Base-by-base conservation (phyloP, 805 yeast species). In the Starmerella vaccinii region DNA sequence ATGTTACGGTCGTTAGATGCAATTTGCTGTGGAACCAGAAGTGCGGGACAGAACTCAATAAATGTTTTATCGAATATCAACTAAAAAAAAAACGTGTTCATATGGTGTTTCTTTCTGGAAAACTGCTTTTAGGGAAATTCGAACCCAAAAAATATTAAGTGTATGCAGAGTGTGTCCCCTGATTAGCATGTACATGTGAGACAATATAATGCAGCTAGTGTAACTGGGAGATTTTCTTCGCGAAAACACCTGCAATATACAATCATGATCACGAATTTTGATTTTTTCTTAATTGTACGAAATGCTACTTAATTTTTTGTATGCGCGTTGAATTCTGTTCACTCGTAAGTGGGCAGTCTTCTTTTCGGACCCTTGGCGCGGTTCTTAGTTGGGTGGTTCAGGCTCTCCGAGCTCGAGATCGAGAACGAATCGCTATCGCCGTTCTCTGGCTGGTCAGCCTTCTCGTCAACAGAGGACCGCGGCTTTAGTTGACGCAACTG, bases 361-460 rank as follows among this genome's bases (percentile, higher is more conserved):
- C 60, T 51, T 13, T 27, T 41, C 16, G 60, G 60, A 7, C 60
- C 60, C 46, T 49, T 51, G 2, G 59, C 48, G 6, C 60, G 54
- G 37, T 46, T 5, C 46, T 56, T 56, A 4, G 51, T 56, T 2
- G 54, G 54, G 19, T 57, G 60, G 33, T 46, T 43, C 21, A 57
- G 47, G 26, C 60, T 57, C 35, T 50, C 55, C 2, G 24, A 7
- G 19, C 50, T 37, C 40, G 51, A 50, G 23, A 37, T n/a, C n/a
- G 49, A 23, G 13, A 18, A 47, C 16, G 46, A 45, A 6, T 46
- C 50, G 9, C 49, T 49, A 23, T 41, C 53, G 13, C 44, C 43
- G 26, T 15, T 23, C 37, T 47, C 55, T 18, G 23, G 44, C 15
- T 47, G 53, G n/a, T 19, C 42, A 12, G 43, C 48, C 19, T 46